Evolutionary conservation across 164 flowering plant genomes (phyloP).

Genomic region (Annona squamosa): DNA sequence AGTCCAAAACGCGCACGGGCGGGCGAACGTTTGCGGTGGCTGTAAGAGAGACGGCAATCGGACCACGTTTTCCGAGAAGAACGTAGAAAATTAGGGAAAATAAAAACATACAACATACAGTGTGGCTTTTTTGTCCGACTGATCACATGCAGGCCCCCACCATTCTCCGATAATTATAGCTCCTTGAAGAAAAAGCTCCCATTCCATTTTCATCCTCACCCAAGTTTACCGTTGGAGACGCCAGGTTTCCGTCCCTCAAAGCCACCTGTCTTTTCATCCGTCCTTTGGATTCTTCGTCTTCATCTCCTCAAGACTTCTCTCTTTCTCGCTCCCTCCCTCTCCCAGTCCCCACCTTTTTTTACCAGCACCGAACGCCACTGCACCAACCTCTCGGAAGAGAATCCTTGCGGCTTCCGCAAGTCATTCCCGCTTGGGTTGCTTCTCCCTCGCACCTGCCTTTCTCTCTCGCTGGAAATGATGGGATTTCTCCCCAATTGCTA

Average conservation of each 20-base stretch:
- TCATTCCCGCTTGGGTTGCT: background rate
- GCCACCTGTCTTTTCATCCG: slow-evolving; percentile 1
- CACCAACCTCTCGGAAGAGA: background rate
- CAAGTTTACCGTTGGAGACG: slow-evolving; percentile 2
- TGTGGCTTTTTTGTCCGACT: background rate
- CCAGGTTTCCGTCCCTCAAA: background rate
- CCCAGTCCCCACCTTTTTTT: background rate
- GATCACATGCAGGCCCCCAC: background rate
- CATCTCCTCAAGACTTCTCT: slow-evolving; percentile 7
- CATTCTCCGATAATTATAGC: background rate
- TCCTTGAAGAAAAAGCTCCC: background rate
- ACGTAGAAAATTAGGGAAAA: background rate
- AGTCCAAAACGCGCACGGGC: background rate
- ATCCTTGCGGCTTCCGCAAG: background rate
- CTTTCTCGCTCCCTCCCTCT: slow-evolving; percentile 15
- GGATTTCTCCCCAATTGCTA: background rate
- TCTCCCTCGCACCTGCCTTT: background rate
- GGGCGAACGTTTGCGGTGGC: background rate
- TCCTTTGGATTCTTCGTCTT: slow-evolving; percentile 31
- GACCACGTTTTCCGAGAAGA: background rate
- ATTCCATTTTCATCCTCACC: background rate
- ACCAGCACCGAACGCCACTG: background rate
- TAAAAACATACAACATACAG: background rate
- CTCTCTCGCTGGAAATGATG: background rate
- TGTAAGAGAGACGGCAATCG: background rate